Evolutionary conservation across 352 stramenopile species (phyloP).

Genomic region (Porosira glacialis): DNA sequence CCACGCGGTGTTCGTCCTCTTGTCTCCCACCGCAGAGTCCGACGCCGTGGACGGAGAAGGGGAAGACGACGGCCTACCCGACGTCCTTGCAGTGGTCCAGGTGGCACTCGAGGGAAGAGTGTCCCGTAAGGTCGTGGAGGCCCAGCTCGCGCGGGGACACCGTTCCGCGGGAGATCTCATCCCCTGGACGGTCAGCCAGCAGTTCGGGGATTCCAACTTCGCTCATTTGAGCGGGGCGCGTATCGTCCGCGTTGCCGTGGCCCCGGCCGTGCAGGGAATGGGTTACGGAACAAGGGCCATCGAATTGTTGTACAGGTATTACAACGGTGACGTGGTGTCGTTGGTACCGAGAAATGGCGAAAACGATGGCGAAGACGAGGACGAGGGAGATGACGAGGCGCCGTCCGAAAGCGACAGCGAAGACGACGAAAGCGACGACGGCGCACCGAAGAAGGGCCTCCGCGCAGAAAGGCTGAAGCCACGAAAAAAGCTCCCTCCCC

Average conservation of each 20-base stretch:
- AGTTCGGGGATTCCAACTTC: constrained; percentile 99
- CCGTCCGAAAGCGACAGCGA: constrained; percentile 62
- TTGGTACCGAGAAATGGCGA: constrained; percentile 55
- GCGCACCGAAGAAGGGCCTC: no score
- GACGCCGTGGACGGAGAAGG: no score
- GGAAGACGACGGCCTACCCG: constrained; percentile 88
- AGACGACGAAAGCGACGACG: constrained; percentile 56
- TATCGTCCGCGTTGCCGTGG: constrained; percentile 96
- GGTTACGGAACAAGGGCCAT: constrained; percentile 96
- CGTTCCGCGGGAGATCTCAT: constrained; percentile 97
- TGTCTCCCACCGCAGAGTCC: constrained; percentile 89
- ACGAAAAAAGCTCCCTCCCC: constrained; percentile 89
- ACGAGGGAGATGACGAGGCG: constrained; percentile 64
- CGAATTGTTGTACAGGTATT: constrained; percentile 94
- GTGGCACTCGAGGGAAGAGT: constrained; percentile 94
- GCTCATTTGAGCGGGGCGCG: constrained; percentile 92
- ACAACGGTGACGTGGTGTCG: constrained; percentile 93
- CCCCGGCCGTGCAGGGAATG: constrained; percentile 95
- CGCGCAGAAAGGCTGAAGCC: constrained; percentile 68
- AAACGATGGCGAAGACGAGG: constrained; percentile 42
- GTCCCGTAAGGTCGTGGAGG: constrained; percentile 91
- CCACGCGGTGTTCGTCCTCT: constrained; percentile 96
- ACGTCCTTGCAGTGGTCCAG: constrained; percentile 98
- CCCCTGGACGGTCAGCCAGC: constrained; percentile 98
- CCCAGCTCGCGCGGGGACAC: constrained; percentile 92